Base-by-base conservation (phyloP, 164 flowering plant species). In the Vitis cinerea region DNA sequence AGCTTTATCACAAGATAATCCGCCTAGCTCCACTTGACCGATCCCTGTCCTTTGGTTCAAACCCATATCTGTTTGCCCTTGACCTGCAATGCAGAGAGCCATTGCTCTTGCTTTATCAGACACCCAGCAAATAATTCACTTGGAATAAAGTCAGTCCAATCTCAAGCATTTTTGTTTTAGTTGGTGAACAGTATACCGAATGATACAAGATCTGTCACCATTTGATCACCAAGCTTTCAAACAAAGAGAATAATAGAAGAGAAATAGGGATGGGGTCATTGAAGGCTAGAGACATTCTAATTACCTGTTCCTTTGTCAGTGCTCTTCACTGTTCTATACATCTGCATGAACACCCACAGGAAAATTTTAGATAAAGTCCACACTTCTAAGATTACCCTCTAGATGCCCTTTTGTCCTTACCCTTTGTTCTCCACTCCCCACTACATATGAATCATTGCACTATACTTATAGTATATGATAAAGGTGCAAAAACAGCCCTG, bases 221-320 rank as follows among this genome's bases (percentile, higher is more conserved):
- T 48, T 68, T n/a, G 64, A 56, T 51, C 47, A 31, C 61, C 52
- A 23, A 54, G 19, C 31, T 50, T 56, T 31, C 53, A 72, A 71
- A 66, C 62, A 70, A 75, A 75, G 49, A 68, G 66, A 71, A 72
- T 56, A 72, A 59, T 63, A 19, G 16, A 60, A 61, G 63, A 57
- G 60, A 53, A 63, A 17, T 4, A 57, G 53, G 27, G 14, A 66
- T 49, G n/a, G 69, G 50, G 10, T 61, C 23, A 4, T 64, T 30
- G 8, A 10, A 49, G 30, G 61, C 13, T 16, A 52, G 59, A 64
- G 65, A 71, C 66, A 76, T 65, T 76, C 76, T 73, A 84, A 80
- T 70, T 86, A 90, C 93, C 97, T 86, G 88, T 67, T 71, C 85
- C 90, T 79, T 85, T 93, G 88, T 82, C 87, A 68, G 88, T 87